Base-by-base conservation (phyloP, 169 alveolate genomes). In the Eimeria acervulina region DNA sequence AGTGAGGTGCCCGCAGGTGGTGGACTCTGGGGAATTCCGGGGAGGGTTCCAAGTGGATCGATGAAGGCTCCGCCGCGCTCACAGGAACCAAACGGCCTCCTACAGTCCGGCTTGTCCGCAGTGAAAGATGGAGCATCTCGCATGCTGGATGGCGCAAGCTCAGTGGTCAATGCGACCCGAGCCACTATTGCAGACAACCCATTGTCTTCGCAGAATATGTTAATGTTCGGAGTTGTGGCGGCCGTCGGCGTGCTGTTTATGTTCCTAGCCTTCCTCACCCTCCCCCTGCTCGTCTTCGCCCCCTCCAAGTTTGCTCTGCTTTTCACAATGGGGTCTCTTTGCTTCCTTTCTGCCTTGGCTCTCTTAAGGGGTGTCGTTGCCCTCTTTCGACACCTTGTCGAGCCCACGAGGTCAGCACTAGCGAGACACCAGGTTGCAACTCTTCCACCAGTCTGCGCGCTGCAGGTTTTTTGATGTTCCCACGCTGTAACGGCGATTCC, bases 201-300 rank as follows among this genome's bases (percentile, higher is more conserved):
- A 0, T 61, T 83, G 12, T 93, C 96, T 76, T 61, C 96, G 44
- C 96, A 83, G 94, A 80, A 83, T n/a, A 51, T 93, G 93, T 90
- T 93, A 33, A 59, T 93, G 78, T 93, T 93, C 90, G 96, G 96
- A 10, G 94, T 93, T 44, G 89, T 93, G 13, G 96, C 96, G 40
- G 96, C 85, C n/a, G 96, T 83, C 28, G 96, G 96, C 21, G 96
- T 93, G 85, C 33, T 93, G 42, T 93, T 83, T 55, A 80, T 93
- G 94, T 83, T 81, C 66, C 94, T 93, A 44, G 96, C 96, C 63
- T 93, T 93, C 66, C 96, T 93, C 90, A 93, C 96, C 8, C 96
- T 93, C 66, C 96, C 96, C 13, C 89, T 93, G 28, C 94, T 93
- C 47, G 96, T 93, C 63, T 93, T 93, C 89, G 96, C 96, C 44